Evolutionary conservation across 2,329 filamentous ascomycete species (phyloP).

Genomic region (Alternaria postmessia): DNA sequence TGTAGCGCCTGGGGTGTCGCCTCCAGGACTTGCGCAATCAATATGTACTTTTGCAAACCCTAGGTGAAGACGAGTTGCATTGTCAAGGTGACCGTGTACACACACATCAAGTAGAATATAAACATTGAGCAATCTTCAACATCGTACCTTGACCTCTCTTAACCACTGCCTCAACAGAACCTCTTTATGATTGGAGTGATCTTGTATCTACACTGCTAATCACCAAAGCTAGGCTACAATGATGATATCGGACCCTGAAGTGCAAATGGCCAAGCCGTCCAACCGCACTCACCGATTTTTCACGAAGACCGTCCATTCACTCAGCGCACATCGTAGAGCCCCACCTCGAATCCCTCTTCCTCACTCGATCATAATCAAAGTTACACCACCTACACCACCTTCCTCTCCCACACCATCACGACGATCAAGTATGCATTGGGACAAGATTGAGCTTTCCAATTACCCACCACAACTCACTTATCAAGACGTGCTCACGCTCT

Average conservation of each 20-base stretch:
- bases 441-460: slow-evolving; percentile 20
- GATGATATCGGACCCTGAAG: not conserved
- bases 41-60: not conserved
- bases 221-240: not conserved
- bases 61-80: not conserved
- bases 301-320: slow-evolving; percentile 9
- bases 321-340: slow-evolving; percentile 2
- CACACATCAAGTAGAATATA: not conserved
- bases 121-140: not conserved
- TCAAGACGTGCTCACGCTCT: slow-evolving; percentile 14
- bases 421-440: not conserved
- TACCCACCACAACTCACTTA: slow-evolving; percentile 18
- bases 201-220: not conserved
- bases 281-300: slow-evolving; percentile 5
- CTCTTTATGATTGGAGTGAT: not conserved
- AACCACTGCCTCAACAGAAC: not conserved
- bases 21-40: no score
- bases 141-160: not conserved
- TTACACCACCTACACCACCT: slow-evolving; percentile 1
- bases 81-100: not conserved
- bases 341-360: slow-evolving; percentile 6
- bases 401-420: not conserved
- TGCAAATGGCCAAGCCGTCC: not conserved
- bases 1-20: no score
- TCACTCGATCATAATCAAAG: not conserved